Evolutionary conservation across 306 rosid species (phyloP), one percentile per base, ranked within the genome.

Genomic region (Corylus americana): DNA sequence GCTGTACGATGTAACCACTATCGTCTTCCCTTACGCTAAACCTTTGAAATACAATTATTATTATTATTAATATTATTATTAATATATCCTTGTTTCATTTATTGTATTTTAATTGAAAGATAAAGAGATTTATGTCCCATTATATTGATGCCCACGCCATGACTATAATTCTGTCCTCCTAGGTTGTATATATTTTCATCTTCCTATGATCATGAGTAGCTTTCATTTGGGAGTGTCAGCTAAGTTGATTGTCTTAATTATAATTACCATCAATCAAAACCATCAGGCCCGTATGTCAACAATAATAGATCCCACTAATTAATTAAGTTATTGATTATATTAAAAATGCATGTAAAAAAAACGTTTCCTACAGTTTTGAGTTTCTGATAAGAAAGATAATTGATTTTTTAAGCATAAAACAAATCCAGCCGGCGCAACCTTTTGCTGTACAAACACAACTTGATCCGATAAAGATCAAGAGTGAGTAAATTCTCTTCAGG

Each of bases 11-110:
- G 54, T 9, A 68, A 47, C 71, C 79, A 78, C 42, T 55, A 66
- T 72, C 67, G 69, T 44, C 83, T 42, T 71, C 71, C 55, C 79
- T 63, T 58, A 84, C 84, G 82, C 79, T 39, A 67, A 74, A 25
- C 78, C 27, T 73, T 61, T 4, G 39, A 45, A 54, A 73, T 1
- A 42, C 7, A 8, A 42, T 63, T 37, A 9, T 42, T 25, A 3
- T 22, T 22, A 3, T 58, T 4, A 1, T 57, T n/a, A 20, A n/a
- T n/a, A n/a, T 42, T 25, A 3, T 22, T 22, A 3, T 58, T 4
- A 1, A 22, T 22, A 22, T 22, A 22, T 31, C 57, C 18, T 61
- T 22, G n/a, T 49, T 20, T 35, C 50, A 48, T 3, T 67, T n/a
- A 14, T 1, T 55, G 4, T 54, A 48, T 1, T 44, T 76, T 7